Conservation (phyloP, 2,329 filamentous ascomycete genomes). For the Colletotrichum spinosum region DNA sequence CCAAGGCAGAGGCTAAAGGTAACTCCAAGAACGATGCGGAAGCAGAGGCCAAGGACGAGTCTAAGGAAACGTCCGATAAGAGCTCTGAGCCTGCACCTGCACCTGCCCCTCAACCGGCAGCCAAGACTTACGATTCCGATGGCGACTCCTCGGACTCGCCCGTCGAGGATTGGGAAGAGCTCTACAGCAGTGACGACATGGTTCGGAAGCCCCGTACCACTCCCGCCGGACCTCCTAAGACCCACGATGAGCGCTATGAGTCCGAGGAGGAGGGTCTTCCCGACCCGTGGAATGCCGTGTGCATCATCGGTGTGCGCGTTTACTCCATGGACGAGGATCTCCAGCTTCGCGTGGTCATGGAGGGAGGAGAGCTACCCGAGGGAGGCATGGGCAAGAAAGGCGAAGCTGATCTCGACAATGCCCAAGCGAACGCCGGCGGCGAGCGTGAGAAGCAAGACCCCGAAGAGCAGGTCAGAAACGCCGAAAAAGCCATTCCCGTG, state of each 20-base stretch:
- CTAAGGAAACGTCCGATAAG: conserved; percentile 29
- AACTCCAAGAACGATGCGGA: conserved; percentile 33
- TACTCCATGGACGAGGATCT: conserved; percentile 69
- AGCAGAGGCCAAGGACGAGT: conserved; percentile 29
- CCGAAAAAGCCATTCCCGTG: neutral
- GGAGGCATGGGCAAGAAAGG: conserved; percentile 69
- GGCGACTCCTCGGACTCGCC: conserved; percentile 71
- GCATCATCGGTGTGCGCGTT: conserved; percentile 70
- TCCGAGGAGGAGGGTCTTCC: conserved; percentile 68
- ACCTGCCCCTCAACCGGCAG: conserved; percentile 1
- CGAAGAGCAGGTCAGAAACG: conserved; percentile 39
- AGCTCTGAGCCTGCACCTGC: conserved; percentile 34
- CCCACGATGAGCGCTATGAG: conserved; percentile 55
- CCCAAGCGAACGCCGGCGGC: conserved; percentile 66
- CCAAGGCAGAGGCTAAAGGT: conserved; percentile 7
- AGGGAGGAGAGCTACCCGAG: conserved; percentile 65
- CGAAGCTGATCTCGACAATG: conserved; percentile 66
- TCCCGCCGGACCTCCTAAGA: conserved; percentile 48
- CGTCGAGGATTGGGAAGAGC: conserved; percentile 68
- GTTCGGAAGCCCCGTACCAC: conserved; percentile 60
- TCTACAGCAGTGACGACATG: conserved; percentile 70
- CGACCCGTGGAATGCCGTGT: conserved; percentile 73
- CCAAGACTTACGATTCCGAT: conserved; percentile 51
- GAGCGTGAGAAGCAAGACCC: conserved; percentile 46
- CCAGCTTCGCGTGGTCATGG: conserved; percentile 66